Conservation (phyloP, 805 yeast genomes). For the Komagataella mondaviorum region DNA sequence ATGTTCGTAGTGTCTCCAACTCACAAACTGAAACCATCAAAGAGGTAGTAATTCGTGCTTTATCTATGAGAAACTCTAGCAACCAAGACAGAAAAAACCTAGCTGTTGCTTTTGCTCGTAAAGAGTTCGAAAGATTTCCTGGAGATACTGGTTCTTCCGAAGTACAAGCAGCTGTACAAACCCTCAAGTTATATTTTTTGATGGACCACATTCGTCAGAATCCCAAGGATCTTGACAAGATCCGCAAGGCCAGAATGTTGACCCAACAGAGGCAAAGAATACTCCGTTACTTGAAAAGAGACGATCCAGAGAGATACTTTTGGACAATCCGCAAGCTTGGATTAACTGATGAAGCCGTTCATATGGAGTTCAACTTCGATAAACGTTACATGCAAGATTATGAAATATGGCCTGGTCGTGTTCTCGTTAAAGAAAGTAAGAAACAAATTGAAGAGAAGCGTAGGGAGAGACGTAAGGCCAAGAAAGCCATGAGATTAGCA, state of each 20-base stretch:
- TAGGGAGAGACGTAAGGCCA: slow-evolving; percentile 32
- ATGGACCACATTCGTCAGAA: slow-evolving; percentile 60
- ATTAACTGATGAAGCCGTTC: slow-evolving; percentile 64
- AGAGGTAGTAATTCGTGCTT: slow-evolving; percentile 56
- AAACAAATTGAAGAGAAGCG: slow-evolving; percentile 31
- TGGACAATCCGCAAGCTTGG: slow-evolving; percentile 84
- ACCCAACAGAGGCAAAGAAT: slow-evolving; percentile 85
- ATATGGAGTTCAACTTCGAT: slow-evolving; percentile 71
- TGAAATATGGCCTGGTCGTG: slow-evolving; percentile 65
- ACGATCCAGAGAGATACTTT: slow-evolving; percentile 69
- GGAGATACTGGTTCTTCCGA: slow-evolving; percentile 95
- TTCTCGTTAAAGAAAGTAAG: slow-evolving; percentile 43
- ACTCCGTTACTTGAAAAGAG: slow-evolving; percentile 69
- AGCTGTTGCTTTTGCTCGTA: slow-evolving; percentile 51
- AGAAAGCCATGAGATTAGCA: slow-evolving; percentile 20
- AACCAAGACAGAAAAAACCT: slow-evolving; percentile 40
- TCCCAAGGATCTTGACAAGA: slow-evolving; percentile 61
- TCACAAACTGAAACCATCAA: slow-evolving; percentile 37
- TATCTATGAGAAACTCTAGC: slow-evolving; percentile 61
- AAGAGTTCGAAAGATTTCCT: slow-evolving; percentile 69
- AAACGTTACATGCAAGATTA: slow-evolving; percentile 67
- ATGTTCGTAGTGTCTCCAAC: slow-evolving; percentile 10
- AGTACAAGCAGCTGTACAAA: slow-evolving; percentile 87
- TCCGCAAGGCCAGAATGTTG: slow-evolving; percentile 61
- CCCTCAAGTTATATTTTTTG: slow-evolving; percentile 66